Evolutionary conservation across 805 yeast genomes (phyloP).

Genomic region (Zygoascus biomembranicola): DNA sequence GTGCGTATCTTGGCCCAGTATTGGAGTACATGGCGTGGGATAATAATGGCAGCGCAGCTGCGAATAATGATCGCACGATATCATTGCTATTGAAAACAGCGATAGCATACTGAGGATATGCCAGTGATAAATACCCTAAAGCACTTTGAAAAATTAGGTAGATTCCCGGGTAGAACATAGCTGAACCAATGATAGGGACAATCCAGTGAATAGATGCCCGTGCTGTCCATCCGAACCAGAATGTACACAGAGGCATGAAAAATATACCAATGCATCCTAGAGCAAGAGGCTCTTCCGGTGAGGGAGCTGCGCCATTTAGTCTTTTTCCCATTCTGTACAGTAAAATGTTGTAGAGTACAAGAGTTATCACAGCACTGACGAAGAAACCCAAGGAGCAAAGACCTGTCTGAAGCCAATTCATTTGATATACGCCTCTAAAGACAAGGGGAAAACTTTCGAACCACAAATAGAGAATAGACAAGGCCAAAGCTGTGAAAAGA

Average conservation of each 20-base stretch:
- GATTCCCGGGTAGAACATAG: slow-evolving; percentile 44
- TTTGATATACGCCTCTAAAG: slow-evolving; percentile 26
- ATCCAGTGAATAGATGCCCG: slow-evolving; percentile 38
- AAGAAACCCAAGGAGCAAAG: slow-evolving; percentile 7
- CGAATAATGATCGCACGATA: not conserved
- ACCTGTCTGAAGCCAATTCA: slow-evolving; percentile 27
- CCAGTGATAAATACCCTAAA: slow-evolving; percentile 41
- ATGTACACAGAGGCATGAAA: slow-evolving; percentile 47
- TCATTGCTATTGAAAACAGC: not conserved
- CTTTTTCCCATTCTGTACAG: slow-evolving; percentile 22
- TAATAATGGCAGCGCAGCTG: not conserved
- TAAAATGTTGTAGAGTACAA: slow-evolving; percentile 26
- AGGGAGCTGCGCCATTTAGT: slow-evolving; percentile 40
- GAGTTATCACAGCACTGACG: slow-evolving; percentile 24
- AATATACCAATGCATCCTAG: slow-evolving; percentile 41
- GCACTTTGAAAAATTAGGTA: slow-evolving; percentile 51
- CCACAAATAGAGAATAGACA: slow-evolving; percentile 36
- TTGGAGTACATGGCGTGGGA: not conserved
- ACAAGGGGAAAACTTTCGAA: slow-evolving; percentile 34
- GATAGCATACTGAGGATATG: not conserved
- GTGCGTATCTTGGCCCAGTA: not conserved
- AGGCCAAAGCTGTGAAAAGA: slow-evolving; percentile 35
- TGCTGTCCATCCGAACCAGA: slow-evolving; percentile 59
- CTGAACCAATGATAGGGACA: slow-evolving; percentile 52
- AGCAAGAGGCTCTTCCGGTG: slow-evolving; percentile 57